Conservation (phyloP, 306 rosid genomes). For the Potentilla sterilis region DNA sequence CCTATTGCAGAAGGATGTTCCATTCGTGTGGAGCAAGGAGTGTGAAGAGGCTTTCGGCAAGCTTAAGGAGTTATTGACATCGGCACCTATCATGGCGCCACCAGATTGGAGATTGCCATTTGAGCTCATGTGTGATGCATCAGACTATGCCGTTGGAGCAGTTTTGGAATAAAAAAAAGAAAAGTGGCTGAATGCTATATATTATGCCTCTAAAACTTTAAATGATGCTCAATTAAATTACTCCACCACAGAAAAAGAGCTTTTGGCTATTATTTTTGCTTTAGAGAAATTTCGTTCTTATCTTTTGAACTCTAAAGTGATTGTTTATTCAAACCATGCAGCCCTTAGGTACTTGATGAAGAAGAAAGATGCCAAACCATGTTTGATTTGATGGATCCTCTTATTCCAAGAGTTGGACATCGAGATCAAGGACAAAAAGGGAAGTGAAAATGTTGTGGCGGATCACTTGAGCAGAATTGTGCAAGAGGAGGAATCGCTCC, state of each 20-base stretch:
- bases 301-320: background rate
- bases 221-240: slow-evolving; percentile 9
- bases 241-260: background rate
- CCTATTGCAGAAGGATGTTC: too few relatives aligned
- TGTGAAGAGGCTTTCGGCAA: too few relatives aligned
- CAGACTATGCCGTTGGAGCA: background rate
- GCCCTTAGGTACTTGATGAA: background rate
- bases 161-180: background rate
- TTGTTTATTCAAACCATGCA: background rate
- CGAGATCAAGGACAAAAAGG: background rate
- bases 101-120: slow-evolving; percentile 4
- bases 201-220: background rate
- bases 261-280: background rate
- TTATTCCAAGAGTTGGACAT: background rate
- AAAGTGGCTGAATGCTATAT: background rate
- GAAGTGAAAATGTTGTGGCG: background rate
- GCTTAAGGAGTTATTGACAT: too few relatives aligned
- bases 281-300: background rate
- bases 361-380: background rate
- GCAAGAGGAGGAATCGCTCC: too few relatives aligned
- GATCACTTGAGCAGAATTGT: background rate
- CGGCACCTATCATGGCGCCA: too few relatives aligned
- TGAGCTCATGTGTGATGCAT: slow-evolving; percentile 9
- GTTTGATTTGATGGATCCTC: background rate
- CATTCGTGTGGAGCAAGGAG: too few relatives aligned